Conservation (phyloP, 495 filamentous ascomycete genomes). For the Lasiosphaeria miniovina region DNA sequence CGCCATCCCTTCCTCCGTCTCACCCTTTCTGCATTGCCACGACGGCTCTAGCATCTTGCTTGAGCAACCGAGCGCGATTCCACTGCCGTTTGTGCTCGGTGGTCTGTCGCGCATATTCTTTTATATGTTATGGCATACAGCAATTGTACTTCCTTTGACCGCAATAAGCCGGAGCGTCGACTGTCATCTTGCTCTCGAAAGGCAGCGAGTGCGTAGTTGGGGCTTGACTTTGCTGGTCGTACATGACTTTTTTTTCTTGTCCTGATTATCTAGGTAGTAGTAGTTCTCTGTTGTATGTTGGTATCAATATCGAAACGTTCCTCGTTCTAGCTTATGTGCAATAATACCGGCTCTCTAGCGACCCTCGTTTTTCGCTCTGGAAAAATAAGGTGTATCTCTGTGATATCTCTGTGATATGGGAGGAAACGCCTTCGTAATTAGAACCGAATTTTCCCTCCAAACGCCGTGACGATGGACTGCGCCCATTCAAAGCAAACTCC, state of each 20-base stretch:
- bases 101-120: conserved; percentile 29
- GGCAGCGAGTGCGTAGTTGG: conserved; percentile 73
- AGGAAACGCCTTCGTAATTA: no score
- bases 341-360: no score
- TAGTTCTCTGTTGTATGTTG: no score
- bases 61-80: conserved; percentile 47
- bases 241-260: conserved; percentile 38
- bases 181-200: conserved; percentile 67
- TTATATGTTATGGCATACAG: conserved; percentile 39
- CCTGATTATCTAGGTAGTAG: no score
- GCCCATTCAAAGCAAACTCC: no score
- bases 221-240: conserved; percentile 87
- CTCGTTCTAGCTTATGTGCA: no score
- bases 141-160: conserved; percentile 19
- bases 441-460: no score
- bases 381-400: no score
- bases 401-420: no score
- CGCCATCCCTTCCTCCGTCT: neutral
- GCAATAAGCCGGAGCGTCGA: conserved; percentile 93
- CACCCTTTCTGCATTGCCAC: conserved; percentile 25
- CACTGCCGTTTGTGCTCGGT: conserved; percentile 43
- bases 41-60: conserved; percentile 37
- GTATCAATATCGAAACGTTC: no score
- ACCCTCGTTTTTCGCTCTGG: no score
- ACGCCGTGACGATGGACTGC: no score